A percentile compares a stretch with the other conserved stretches of the same genome.
phyloP scores from a whole-genome alignment of 306 rosid species.

The Astragalus glycyphyllos region DNA sequence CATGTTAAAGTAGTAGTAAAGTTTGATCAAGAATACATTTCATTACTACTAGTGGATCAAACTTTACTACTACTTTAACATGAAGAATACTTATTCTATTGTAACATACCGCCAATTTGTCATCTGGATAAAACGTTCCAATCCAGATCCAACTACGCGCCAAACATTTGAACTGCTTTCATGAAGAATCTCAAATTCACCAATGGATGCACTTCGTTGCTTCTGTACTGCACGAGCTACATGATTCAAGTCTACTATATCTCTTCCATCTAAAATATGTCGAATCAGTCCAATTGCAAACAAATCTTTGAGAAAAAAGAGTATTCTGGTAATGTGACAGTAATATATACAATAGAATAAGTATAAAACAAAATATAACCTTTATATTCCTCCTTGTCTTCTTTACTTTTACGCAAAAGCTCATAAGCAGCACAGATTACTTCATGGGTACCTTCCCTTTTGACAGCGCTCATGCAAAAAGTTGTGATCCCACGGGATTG shows the following conservation, averaged over 20 bases:
- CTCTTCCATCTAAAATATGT: conserved; percentile 57
- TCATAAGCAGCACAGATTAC: conserved; percentile 75
- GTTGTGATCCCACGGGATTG: conserved; percentile 72
- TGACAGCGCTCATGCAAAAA: conserved; percentile 87
- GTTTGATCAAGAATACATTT: too few species aligned
- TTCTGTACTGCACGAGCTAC: conserved; percentile 74
- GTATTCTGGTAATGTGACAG: conserved; percentile 14
- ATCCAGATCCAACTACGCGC: conserved; percentile 86
- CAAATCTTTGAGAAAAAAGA: conserved; percentile 24
- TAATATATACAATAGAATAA: conserved; percentile 29
- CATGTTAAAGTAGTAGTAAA: too few species aligned
- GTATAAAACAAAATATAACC: conserved; percentile 51
- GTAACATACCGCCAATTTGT: conserved; percentile 89
- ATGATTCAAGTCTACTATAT: conserved; percentile 60
- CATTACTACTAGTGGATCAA: too few species aligned
- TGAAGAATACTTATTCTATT: too few species aligned
- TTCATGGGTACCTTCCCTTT: conserved; percentile 80
- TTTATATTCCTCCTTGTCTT: conserved; percentile 54
- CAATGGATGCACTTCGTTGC: conserved; percentile 76
- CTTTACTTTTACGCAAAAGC: conserved; percentile 64
- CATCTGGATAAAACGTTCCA: conserved; percentile 96
- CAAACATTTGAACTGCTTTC: conserved; percentile 66
- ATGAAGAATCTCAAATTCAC: conserved; percentile 79
- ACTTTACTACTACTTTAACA: conserved; percentile 31
- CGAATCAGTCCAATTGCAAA: conserved; percentile 42